Evolutionary conservation across 176 grass and related monocot genomes (phyloP).

Genomic region (Chrysopogon serrulatus): DNA sequence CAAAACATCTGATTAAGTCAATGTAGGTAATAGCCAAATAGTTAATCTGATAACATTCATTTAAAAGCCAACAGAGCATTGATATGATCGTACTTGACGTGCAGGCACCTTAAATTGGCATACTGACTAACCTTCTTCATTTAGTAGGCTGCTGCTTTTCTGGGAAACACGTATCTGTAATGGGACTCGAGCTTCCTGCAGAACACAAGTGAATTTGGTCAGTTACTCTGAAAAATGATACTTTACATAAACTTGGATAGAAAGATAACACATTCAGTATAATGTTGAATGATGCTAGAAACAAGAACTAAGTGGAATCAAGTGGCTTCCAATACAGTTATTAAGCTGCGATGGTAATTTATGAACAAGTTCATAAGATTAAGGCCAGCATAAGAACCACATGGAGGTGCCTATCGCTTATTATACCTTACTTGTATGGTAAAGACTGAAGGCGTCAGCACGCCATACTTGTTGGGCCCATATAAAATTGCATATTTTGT

Average conservation of each 20-base stretch:
- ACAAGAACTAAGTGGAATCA: constrained; percentile 7
- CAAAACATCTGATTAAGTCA: constrained; percentile 16
- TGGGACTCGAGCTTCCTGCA: constrained; percentile 75
- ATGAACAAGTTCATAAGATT: background rate
- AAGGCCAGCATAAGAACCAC: constrained; percentile 26
- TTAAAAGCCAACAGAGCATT: background rate
- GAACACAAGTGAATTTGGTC: constrained; percentile 8
- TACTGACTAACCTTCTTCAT: constrained; percentile 65
- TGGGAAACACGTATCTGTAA: constrained; percentile 91
- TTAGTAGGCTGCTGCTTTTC: constrained; percentile 64
- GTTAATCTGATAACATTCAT: background rate
- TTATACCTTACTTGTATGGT: background rate
- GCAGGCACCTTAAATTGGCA: background rate
- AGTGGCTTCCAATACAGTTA: background rate
- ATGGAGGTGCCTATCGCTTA: background rate
- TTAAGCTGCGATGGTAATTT: constrained; percentile 1
- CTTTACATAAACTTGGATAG: background rate
- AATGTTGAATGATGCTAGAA: constrained; percentile 6
- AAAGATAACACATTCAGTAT: background rate
- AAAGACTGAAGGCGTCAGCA: background rate
- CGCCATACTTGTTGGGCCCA: background rate
- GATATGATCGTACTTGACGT: background rate
- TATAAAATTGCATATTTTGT: background rate
- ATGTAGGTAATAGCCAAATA: background rate
- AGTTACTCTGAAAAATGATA: background rate